Percentiles rank a stretch among this genome's conserved stretches.
Evolutionary conservation across 306 rosid species (phyloP).

Genomic region (Rubus parviflorus): DNA sequence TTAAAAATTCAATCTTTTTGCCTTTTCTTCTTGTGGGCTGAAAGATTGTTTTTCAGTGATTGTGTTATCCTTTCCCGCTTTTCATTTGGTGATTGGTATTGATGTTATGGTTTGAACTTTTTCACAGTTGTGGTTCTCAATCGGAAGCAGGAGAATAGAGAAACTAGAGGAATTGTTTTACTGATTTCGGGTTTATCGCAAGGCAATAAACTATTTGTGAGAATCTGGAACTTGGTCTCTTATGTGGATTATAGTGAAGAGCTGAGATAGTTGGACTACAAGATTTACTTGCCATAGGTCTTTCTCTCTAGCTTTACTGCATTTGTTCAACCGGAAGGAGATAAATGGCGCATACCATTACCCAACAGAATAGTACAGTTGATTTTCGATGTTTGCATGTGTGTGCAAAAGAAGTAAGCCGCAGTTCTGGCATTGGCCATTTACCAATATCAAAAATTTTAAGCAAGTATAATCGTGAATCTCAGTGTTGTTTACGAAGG

Average conservation of each 20-base stretch:
- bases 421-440: slow-evolving; percentile 28
- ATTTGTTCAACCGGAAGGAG: slow-evolving; percentile 20
- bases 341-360: slow-evolving; percentile 47
- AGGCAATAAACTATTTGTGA: background rate
- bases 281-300: slow-evolving; percentile 3
- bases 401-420: slow-evolving; percentile 36
- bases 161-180: slow-evolving; percentile 5
- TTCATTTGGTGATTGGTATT: slow-evolving; percentile 6
- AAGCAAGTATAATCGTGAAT: slow-evolving; percentile 16
- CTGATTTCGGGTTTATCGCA: background rate
- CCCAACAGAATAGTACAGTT: slow-evolving; percentile 45
- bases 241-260: slow-evolving; percentile 3
- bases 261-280: background rate
- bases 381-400: slow-evolving; percentile 34
- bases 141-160: slow-evolving; percentile 21
- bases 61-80: background rate
- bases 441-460: slow-evolving; percentile 29
- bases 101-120: slow-evolving; percentile 19
- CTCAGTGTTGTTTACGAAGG: slow-evolving; percentile 31
- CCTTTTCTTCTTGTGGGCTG: background rate
- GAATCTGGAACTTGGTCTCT: background rate
- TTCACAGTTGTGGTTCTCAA: slow-evolving; percentile 21
- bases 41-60: background rate
- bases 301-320: slow-evolving; percentile 16
- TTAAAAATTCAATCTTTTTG: background rate